These are phyloP conservation scores for Umbelopsis isabellina DNA, from an alignment of 192 early-diverging fungal species.

Conservation along the genomic window DNA sequence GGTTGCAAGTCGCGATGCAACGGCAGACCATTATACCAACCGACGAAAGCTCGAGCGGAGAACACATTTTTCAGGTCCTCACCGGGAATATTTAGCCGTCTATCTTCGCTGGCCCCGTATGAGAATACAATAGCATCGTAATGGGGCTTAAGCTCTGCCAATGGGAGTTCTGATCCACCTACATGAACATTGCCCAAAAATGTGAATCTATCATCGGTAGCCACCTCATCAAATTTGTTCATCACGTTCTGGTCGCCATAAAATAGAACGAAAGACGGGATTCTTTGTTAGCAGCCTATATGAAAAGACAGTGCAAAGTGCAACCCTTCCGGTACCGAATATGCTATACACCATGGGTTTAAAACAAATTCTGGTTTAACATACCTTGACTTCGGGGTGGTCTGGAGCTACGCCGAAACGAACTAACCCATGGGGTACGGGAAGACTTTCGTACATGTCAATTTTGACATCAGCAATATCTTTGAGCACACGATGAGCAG, in stretches of 20 bases:
- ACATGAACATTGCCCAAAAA: conserved; percentile 84
- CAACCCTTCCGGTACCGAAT: too few species aligned
- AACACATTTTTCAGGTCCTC: conserved; percentile 71
- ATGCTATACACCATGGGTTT: not conserved
- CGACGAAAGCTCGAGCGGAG: conserved; percentile 85
- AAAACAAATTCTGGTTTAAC: not conserved
- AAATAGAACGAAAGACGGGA: too few species aligned
- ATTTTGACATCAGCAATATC: conserved; percentile 53
- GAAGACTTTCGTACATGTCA: conserved; percentile 86
- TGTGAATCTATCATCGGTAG: conserved; percentile 64
- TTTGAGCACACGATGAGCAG: conserved; percentile 79
- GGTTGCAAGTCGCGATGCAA: conserved; percentile 59
- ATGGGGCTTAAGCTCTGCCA: conserved; percentile 53
- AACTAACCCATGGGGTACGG: conserved; percentile 88
- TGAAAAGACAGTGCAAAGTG: too few species aligned
- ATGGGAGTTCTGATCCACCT: conserved; percentile 51
- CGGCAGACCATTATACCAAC: conserved; percentile 94
- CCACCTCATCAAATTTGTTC: conserved; percentile 83
- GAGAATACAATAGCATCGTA: conserved; percentile 85
- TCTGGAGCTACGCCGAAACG: conserved; percentile 96
- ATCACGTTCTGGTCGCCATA: conserved; percentile 70
- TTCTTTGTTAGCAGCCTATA: too few species aligned
- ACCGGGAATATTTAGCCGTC: conserved; percentile 65
- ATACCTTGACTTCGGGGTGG: conserved; percentile 95
- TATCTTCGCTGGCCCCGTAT: conserved; percentile 83